A percentile compares a stretch with the other conserved stretches of the same genome.
phyloP scores from a whole-genome alignment of 768 basidiomycete species.

The Boletus fagicola region DNA sequence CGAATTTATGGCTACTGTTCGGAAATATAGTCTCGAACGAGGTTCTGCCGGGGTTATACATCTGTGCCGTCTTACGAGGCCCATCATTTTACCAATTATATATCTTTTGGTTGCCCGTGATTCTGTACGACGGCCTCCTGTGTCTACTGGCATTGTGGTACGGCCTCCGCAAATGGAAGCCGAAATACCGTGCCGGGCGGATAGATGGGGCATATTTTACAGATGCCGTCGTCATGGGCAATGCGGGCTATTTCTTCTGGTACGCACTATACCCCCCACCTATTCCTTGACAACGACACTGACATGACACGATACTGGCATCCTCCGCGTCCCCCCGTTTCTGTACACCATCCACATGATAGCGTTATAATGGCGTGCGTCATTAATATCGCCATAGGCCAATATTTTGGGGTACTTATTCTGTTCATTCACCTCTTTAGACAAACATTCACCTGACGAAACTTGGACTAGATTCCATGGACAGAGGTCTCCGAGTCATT shows the following conservation, averaged over 20 bases:
- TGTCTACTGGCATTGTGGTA: background rate
- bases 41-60: background rate
- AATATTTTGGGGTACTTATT: background rate
- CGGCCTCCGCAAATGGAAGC: no score
- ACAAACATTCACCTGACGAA: background rate
- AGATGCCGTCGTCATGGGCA: constrained; percentile 14
- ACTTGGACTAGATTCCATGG: background rate
- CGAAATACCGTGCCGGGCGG: no score
- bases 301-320: background rate
- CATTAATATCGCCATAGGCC: background rate
- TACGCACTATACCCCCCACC: background rate
- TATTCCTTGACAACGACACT: background rate
- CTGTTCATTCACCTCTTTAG: background rate
- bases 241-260: constrained; percentile 16
- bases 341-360: no score
- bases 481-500: background rate
- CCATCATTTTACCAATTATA: background rate
- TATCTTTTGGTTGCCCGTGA: background rate
- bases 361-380: background rate
- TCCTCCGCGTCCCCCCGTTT: background rate
- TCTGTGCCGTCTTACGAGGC: background rate
- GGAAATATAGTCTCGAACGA: background rate
- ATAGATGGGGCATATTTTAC: background rate
- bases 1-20: background rate
- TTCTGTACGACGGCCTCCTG: background rate